Evolutionary conservation across 176 grass and related monocot genomes (phyloP).

Genomic region (Musa schizocarpa): DNA sequence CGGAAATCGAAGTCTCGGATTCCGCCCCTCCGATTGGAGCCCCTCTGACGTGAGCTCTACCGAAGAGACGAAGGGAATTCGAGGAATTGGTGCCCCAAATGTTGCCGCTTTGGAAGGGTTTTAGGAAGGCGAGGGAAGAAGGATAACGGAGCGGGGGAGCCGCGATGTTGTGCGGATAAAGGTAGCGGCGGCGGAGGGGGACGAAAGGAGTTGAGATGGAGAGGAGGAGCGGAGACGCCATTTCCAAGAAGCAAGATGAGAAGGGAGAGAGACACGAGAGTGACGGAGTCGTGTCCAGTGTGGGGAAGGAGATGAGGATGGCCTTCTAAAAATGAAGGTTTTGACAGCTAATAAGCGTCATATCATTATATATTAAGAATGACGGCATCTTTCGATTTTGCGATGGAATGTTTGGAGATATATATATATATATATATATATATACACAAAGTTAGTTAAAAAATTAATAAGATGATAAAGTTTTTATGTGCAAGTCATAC

Average conservation of each 20-base stretch:
- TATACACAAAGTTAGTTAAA: neutral
- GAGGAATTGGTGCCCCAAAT: neutral
- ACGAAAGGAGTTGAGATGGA: neutral
- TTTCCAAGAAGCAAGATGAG: neutral
- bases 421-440: too few species aligned
- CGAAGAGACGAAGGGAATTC: neutral
- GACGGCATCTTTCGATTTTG: neutral
- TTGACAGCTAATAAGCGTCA: neutral
- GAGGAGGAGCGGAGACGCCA: constrained; percentile 28
- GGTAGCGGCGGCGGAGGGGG: constrained; percentile 9
- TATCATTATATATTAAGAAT: too few species aligned
- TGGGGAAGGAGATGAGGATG: neutral
- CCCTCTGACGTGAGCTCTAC: constrained; percentile 17
- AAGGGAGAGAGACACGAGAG: too few species aligned
- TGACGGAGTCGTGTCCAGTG: too few species aligned
- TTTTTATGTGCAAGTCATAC: too few species aligned
- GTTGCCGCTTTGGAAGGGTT: neutral
- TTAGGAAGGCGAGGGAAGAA: neutral
- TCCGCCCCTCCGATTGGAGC: constrained; percentile 29
- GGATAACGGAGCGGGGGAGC: neutral
- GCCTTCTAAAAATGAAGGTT: neutral
- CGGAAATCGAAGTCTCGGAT: constrained; percentile 9
- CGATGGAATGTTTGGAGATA: neutral
- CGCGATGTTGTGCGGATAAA: neutral
- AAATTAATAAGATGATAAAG: neutral